Percentiles rank a stretch among this genome's conserved stretches.
These are phyloP conservation scores for Xerophyta viscosa DNA, from an alignment of 106 monocot genomes.

Conservation along the genomic window DNA sequence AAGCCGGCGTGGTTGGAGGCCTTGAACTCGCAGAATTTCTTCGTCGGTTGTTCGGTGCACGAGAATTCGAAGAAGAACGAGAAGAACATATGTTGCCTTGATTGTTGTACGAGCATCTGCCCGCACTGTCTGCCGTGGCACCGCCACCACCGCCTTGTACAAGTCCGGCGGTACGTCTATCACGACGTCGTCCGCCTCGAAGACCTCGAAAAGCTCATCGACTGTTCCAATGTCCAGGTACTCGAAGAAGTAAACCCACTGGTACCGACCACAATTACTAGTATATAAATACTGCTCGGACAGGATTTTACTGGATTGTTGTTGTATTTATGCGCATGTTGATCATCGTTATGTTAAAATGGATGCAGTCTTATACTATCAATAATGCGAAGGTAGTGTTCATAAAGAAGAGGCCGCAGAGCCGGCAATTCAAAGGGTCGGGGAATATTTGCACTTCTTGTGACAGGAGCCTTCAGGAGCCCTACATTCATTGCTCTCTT, in stretches of 20 bases:
- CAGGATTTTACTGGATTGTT: not conserved
- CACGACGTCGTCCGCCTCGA: conserved; percentile 82
- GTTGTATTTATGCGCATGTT: not conserved
- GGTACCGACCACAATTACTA: too few relatives aligned
- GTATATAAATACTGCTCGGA: too few relatives aligned
- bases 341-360: not conserved
- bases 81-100: conserved; percentile 45
- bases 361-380: conserved; percentile 69
- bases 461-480: conserved; percentile 90
- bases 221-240: conserved; percentile 93
- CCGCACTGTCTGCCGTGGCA: conserved; percentile 33
- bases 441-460: conserved; percentile 80
- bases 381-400: conserved; percentile 94
- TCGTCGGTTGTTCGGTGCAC: conserved; percentile 18
- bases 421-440: conserved; percentile 82
- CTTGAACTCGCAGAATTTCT: conserved; percentile 29
- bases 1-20: conserved; percentile 34
- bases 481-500: conserved; percentile 85
- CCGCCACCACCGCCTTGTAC: conserved; percentile 27
- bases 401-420: conserved; percentile 83
- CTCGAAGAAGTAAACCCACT: not conserved
- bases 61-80: conserved; percentile 39
- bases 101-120: conserved; percentile 40
- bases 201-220: conserved; percentile 84
- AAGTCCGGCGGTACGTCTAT: conserved; percentile 78